Conservation (phyloP, 2,329 filamentous ascomycete species). For the Thelonectria discophora region DNA sequence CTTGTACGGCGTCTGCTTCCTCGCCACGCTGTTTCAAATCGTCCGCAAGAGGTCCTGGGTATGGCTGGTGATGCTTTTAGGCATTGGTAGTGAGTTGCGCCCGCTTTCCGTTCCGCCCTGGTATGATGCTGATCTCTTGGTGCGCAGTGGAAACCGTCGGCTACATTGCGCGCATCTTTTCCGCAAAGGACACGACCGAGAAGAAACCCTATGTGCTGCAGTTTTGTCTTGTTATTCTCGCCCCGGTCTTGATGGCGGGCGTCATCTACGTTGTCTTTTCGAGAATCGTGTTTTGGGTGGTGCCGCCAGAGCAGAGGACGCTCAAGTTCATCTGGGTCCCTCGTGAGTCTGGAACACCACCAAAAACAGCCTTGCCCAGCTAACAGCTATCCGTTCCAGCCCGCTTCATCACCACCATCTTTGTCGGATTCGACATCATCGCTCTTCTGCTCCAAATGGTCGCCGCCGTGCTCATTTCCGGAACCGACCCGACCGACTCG, state of each 20-base stretch:
- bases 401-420: constrained; percentile 48
- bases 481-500: constrained; percentile 43
- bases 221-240: constrained; percentile 35
- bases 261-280: constrained; percentile 40
- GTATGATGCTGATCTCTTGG: not conserved
- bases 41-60: constrained; percentile 34
- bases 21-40: constrained; percentile 27
- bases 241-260: constrained; percentile 38
- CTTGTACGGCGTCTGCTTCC: constrained; percentile 30
- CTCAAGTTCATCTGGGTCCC: constrained; percentile 36
- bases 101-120: rapidly evolving
- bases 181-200: constrained; percentile 25
- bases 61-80: constrained; percentile 33
- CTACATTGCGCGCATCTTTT: constrained; percentile 29
- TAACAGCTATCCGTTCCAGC: constrained; percentile 14
- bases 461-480: constrained; percentile 52
- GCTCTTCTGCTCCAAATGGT: constrained; percentile 51
- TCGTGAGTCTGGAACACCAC: constrained; percentile 17
- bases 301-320: constrained; percentile 31
- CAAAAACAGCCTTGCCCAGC: not conserved
- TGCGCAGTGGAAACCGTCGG: constrained; percentile 29
- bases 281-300: constrained; percentile 37
- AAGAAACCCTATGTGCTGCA: constrained; percentile 34
- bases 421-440: constrained; percentile 52
- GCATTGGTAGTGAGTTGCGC: constrained; percentile 26